Evolutionary conservation across 2,329 filamentous ascomycete genomes (phyloP).

Genomic region (Colletotrichum tropicicola): DNA sequence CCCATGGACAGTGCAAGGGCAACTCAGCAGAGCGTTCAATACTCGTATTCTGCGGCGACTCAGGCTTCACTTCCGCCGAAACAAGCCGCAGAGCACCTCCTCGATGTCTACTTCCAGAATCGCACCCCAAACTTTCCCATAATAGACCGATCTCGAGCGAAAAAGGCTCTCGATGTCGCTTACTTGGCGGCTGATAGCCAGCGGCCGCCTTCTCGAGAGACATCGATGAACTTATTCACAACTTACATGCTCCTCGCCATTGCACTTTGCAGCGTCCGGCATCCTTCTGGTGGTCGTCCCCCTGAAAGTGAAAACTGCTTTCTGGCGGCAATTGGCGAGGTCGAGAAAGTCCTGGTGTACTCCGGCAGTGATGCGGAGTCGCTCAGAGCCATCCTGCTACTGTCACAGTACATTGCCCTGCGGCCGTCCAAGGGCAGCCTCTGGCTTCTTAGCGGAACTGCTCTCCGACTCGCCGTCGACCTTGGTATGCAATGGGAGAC

Average conservation of each 20-base stretch:
- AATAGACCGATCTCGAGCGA: constrained; percentile 36
- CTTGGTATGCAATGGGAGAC: constrained; percentile 43
- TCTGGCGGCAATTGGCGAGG: constrained; percentile 38
- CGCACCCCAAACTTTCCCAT: constrained; percentile 43
- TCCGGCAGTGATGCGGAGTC: constrained; percentile 42
- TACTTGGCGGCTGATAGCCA: constrained; percentile 24
- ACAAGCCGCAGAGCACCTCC: constrained; percentile 41
- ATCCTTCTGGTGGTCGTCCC: constrained; percentile 34
- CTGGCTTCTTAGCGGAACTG: constrained; percentile 43
- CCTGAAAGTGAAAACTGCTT: constrained; percentile 44
- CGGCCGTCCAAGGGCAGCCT: constrained; percentile 41
- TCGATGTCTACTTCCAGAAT: constrained; percentile 44
- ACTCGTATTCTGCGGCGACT: not conserved
- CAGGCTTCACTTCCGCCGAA: constrained; percentile 40
- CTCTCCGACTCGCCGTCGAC: constrained; percentile 42
- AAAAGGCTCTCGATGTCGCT: constrained; percentile 36
- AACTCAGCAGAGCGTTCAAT: not conserved
- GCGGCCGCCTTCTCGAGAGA: constrained; percentile 14
- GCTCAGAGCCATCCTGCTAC: constrained; percentile 38
- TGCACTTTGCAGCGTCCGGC: constrained; percentile 38
- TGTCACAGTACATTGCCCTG: constrained; percentile 41
- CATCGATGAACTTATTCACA: constrained; percentile 38
- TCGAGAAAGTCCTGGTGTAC: constrained; percentile 41
- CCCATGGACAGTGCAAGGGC: not conserved
- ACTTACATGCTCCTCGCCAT: constrained; percentile 45